Base-by-base conservation (phyloP, 345 rosid species). In the Populus nigra region DNA sequence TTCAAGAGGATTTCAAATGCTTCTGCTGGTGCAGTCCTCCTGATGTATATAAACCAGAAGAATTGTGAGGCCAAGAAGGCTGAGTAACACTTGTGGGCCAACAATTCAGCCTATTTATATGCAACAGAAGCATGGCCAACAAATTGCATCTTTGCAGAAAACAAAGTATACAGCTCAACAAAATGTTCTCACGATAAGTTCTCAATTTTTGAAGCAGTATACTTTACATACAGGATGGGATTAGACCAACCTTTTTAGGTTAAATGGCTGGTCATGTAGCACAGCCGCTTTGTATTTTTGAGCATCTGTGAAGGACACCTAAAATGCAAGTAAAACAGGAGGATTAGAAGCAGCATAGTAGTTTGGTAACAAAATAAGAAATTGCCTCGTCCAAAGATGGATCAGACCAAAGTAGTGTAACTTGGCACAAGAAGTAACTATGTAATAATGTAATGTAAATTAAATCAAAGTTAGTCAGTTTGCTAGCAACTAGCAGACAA, bases 241-340 rank as follows among this genome's bases (percentile, higher is more conserved):
- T 47, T 13, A 25, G 27, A 55, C 72, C 31, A 85, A 92, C 99
- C 99, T 89, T 86, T 96, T 93, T 29, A 96, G 84, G 38, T 76
- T 75, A 85, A 93, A 96, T 0, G 98, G 99, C 78, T 89, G 93
- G 80, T 82, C 85, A 76, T 87, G 77, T 17, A 96, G 89, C 76
- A 85, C 80, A 77, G 96, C 98, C 25, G 85, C 88, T 88, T 93
- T 93, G 85, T 83, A 92, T 31, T 85, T 92, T 9, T 86, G 93
- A 71, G 69, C 75, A 74, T 92, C 96, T 5, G 94, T 82, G 90
- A 96, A 96, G 36, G 95, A 85, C 79, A 93, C 78, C 99, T 96
- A 85, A 74, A 62, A 49, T 57, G 36, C 50, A 80, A 23, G 41
- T 53, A 67, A 72, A 59, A 50, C 76, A 66, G 9, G 27, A 75